phyloP scores from a whole-genome alignment of 495 filamentous ascomycete species.

The Neurospora discreta region DNA sequence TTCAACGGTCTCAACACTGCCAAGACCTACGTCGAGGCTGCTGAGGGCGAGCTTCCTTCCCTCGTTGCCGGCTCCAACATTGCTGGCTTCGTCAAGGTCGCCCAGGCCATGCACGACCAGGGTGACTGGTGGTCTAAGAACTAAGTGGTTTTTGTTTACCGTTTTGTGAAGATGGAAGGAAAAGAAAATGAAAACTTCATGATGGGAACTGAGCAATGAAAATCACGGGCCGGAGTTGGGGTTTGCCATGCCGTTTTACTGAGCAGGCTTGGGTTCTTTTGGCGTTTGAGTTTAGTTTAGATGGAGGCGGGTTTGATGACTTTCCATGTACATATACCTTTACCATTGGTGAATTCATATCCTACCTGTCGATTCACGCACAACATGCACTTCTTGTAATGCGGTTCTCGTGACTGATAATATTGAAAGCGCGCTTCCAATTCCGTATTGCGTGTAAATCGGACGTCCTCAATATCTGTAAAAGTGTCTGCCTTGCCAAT shows the following conservation, averaged over 20 bases:
- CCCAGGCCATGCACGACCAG: slow-evolving; percentile 86
- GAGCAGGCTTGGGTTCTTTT: not conserved
- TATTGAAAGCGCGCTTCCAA: not conserved
- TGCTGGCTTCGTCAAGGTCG: slow-evolving; percentile 95
- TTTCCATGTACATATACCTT: not conserved
- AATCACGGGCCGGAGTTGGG: not conserved
- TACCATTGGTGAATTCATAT: not conserved
- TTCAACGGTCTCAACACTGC: slow-evolving; percentile 83
- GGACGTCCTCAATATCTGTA: not conserved
- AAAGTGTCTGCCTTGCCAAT: not conserved
- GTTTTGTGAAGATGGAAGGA: not conserved
- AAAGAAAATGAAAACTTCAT: not conserved
- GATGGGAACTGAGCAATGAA: not conserved
- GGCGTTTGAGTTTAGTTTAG: not conserved
- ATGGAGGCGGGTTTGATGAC: not conserved
- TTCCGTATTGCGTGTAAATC: not conserved
- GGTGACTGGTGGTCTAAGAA: slow-evolving; percentile 78
- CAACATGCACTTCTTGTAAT: not conserved
- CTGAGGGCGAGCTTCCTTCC: slow-evolving; percentile 75
- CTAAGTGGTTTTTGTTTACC: slow-evolving; percentile 4
- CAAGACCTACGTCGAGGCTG: slow-evolving; percentile 67
- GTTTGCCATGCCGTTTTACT: not conserved
- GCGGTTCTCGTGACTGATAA: not conserved
- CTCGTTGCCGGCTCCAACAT: slow-evolving; percentile 93
- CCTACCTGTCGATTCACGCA: not conserved